Percentiles rank a stretch among this genome's conserved stretches.
Conservation (phyloP, 2,329 filamentous ascomycete species). For the Arthrobotrys sinensis region DNA sequence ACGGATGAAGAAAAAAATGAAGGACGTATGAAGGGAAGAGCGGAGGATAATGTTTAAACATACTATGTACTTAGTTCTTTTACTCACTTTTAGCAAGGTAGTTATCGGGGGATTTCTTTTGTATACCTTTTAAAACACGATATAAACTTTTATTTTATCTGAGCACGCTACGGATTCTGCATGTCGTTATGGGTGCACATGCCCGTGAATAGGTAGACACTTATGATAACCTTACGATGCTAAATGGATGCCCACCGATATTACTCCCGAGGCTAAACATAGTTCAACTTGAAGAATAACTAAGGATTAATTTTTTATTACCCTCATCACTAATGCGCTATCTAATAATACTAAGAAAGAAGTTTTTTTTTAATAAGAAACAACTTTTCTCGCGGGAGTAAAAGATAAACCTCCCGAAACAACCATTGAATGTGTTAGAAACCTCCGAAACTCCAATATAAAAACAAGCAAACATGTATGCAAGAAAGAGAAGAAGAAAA, state of each 20-base stretch:
- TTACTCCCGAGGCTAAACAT: no score
- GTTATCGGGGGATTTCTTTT: conserved; percentile 8
- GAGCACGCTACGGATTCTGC: no score
- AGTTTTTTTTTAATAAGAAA: background rate
- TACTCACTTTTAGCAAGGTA: background rate
- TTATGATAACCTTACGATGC: no score
- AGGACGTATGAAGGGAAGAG: background rate
- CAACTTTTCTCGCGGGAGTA: background rate
- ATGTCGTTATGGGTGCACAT: no score
- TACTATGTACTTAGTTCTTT: background rate
- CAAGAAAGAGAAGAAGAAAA: conserved; percentile 3
- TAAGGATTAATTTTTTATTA: background rate
- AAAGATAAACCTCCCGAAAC: conserved; percentile 6
- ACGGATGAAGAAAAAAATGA: background rate
- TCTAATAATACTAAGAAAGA: background rate
- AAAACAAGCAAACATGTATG: background rate
- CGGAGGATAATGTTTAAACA: conserved; percentile 20
- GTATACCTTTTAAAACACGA: background rate
- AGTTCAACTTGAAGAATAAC: no score
- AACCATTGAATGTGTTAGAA: conserved; percentile 5
- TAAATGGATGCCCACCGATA: no score
- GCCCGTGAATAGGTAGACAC: no score
- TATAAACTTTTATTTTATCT: no score
- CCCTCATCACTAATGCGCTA: background rate
- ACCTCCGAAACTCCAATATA: conserved; percentile 2